A percentile compares a stretch with the other conserved stretches of the same genome.
Conservation (phyloP, 805 yeast species). For the Saturnispora sekii region DNA sequence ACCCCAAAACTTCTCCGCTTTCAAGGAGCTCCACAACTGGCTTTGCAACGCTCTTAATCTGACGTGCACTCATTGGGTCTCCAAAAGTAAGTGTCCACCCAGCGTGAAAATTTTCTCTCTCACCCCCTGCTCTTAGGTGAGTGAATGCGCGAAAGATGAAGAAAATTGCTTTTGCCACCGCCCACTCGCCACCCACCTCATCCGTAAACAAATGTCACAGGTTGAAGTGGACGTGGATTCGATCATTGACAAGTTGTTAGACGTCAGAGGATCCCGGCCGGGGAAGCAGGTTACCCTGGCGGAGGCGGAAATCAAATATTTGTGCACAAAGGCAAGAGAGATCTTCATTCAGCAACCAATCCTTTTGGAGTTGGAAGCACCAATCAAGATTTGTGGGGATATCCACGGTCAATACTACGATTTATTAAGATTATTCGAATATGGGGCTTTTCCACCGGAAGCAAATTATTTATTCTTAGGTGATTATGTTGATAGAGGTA, state of each 20-base stretch:
- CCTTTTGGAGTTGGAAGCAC: constrained; percentile 90
- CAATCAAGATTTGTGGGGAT: constrained; percentile 95
- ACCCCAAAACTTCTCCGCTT: constrained; percentile 31
- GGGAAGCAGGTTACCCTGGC: constrained; percentile 92
- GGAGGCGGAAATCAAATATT: constrained; percentile 88
- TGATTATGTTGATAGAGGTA: constrained; percentile 98
- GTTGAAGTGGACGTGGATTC: constrained; percentile 91
- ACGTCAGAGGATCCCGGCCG: constrained; percentile 97
- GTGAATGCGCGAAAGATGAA: too few species aligned
- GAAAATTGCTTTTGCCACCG: too few species aligned
- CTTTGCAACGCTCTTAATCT: not conserved
- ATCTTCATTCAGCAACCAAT: constrained; percentile 97
- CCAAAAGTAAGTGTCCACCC: too few species aligned
- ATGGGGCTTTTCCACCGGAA: constrained; percentile 99
- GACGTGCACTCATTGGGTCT: too few species aligned
- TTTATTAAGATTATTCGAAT: constrained; percentile 87
- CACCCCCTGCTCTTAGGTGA: too few species aligned
- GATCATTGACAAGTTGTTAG: constrained; percentile 90
- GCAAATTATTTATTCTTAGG: constrained; percentile 93
- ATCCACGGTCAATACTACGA: constrained; percentile 98
- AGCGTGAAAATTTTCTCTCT: too few species aligned
- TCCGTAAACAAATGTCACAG: constrained; percentile 16
- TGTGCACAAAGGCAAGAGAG: constrained; percentile 96
- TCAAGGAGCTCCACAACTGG: constrained; percentile 3
- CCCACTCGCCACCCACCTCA: not conserved